Evolutionary conservation across 2,329 filamentous ascomycete species (phyloP).

Genomic region (Lasiodiplodia gonubiensis): DNA sequence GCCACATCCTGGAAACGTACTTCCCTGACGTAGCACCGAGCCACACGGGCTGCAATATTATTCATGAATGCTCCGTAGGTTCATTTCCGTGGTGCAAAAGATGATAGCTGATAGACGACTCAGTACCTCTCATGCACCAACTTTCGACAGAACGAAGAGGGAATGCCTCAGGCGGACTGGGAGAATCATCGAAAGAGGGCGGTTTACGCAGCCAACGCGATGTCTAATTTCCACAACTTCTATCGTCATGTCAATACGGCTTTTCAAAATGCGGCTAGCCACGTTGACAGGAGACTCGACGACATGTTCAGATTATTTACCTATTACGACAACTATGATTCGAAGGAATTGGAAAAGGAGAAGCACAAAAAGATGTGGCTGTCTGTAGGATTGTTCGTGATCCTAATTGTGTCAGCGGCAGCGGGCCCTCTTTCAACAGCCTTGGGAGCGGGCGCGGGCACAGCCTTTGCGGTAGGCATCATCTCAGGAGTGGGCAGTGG

Average conservation of each 20-base stretch:
- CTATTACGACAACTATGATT: background rate
- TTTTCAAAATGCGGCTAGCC: background rate
- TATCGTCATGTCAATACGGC: background rate
- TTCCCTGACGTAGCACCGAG: background rate
- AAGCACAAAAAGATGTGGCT: background rate
- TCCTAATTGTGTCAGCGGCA: background rate
- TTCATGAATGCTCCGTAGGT: background rate
- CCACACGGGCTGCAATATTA: background rate
- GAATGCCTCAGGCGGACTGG: background rate
- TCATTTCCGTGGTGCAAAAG: background rate
- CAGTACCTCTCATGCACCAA: background rate
- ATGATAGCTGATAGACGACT: background rate
- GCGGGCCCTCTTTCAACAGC: too few relatives aligned
- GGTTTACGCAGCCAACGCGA: background rate
- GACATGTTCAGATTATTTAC: background rate
- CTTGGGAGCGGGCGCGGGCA: too few relatives aligned
- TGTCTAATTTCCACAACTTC: slow-evolving; percentile 4
- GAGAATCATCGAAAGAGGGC: background rate
- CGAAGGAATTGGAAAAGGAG: background rate
- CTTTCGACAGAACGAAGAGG: background rate
- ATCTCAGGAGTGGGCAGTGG: too few relatives aligned
- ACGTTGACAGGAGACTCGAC: background rate
- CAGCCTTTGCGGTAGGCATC: too few relatives aligned
- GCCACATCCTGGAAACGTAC: background rate
- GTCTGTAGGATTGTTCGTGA: background rate